These are phyloP conservation scores for Limnanthes douglasii DNA, from an alignment of 345 rosid genomes.

Conservation along the genomic window DNA sequence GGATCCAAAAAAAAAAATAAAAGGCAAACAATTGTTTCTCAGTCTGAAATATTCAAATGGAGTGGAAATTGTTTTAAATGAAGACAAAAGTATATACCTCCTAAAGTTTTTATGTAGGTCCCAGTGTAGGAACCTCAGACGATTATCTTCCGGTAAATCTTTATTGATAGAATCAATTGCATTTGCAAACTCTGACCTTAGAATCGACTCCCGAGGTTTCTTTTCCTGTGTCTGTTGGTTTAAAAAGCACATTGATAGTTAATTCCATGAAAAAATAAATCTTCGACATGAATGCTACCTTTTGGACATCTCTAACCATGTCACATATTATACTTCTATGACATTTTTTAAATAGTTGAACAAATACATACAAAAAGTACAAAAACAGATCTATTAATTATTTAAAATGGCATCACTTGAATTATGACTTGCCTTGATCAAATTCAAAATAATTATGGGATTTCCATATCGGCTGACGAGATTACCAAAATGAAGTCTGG, in stretches of 20 bases:
- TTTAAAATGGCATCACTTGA: no score
- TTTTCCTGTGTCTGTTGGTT: slow-evolving; percentile 18
- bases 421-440: slow-evolving; percentile 77
- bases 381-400: slow-evolving; percentile 3
- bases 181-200: slow-evolving; percentile 88
- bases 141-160: slow-evolving; percentile 66
- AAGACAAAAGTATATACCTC: slow-evolving; percentile 27
- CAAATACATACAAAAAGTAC: slow-evolving; percentile 1
- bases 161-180: slow-evolving; percentile 89
- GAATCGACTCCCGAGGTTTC: slow-evolving; percentile 85
- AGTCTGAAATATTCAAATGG: no score
- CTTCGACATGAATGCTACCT: no score
- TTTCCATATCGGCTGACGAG: slow-evolving; percentile 84
- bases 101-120: slow-evolving; percentile 77
- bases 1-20: slow-evolving; percentile 6
- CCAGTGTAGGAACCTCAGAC: slow-evolving; percentile 76
- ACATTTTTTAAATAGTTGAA: slow-evolving; percentile 1
- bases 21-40: no score
- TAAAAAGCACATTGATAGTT: no score
- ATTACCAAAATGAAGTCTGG: slow-evolving; percentile 87
- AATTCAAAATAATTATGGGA: slow-evolving; percentile 84
- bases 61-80: slow-evolving; percentile 5
- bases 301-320: slow-evolving; percentile 1
- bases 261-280: no score
- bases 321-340: slow-evolving; percentile 1